Conservation (phyloP, 164 flowering plant genomes). For the grape (Vitis vinifera) region DNA sequence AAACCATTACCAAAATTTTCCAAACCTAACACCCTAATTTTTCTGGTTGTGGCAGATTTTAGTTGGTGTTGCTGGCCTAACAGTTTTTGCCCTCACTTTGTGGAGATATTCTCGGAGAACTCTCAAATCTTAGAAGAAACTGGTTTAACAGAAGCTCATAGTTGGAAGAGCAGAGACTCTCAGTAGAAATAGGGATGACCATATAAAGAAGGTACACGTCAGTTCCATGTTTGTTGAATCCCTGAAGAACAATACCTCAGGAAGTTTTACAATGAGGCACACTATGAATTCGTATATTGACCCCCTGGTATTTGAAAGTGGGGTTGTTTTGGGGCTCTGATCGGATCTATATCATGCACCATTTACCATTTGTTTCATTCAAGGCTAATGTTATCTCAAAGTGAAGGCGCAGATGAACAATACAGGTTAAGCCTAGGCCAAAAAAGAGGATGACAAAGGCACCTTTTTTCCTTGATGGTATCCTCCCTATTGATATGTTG, state of each 20-base stretch:
- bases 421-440: too few species aligned
- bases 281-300: neutral
- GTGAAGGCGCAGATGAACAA: too few species aligned
- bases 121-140: slow-evolving; percentile 26
- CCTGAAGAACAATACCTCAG: neutral
- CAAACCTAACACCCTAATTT: neutral
- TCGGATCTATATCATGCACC: neutral
- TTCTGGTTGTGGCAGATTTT: slow-evolving; percentile 43
- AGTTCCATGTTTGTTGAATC: neutral
- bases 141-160: too few species aligned
- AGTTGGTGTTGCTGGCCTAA: slow-evolving; percentile 49
- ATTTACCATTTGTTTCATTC: neutral
- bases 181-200: too few species aligned
- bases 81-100: slow-evolving; percentile 45
- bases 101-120: slow-evolving; percentile 65
- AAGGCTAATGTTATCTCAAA: too few species aligned
- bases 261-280: neutral
- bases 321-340: neutral
- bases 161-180: too few species aligned
- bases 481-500: neutral
- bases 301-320: neutral
- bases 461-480: too few species aligned
- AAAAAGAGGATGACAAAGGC: too few species aligned
- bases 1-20: neutral
- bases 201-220: neutral